These are phyloP conservation scores for Fraxinus angustifolia DNA, from an alignment of 305 asterid species.

Conservation along the genomic window DNA sequence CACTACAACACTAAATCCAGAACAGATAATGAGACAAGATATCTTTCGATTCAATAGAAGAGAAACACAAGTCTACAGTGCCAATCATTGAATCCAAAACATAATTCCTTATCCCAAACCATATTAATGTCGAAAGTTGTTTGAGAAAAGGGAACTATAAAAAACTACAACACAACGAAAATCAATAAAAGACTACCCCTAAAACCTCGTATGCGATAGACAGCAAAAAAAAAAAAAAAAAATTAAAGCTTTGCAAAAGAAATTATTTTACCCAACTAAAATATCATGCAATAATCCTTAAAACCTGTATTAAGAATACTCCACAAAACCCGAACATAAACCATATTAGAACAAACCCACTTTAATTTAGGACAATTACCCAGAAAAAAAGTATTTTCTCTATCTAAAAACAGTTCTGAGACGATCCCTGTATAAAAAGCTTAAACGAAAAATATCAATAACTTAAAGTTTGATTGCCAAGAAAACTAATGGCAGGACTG, in stretches of 20 bases:
- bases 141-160: neutral
- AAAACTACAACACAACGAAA: neutral
- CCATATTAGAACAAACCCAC: neutral
- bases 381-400: neutral
- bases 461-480: neutral
- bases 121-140: neutral
- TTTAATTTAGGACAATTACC: neutral
- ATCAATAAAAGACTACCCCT: neutral
- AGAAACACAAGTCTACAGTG: neutral
- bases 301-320: slow-evolving; percentile 13
- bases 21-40: neutral
- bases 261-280: slow-evolving; percentile 3
- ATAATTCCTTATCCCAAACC: neutral
- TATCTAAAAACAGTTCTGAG: neutral
- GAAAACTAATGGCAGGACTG: neutral
- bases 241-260: neutral
- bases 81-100: neutral
- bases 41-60: neutral
- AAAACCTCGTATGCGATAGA: neutral
- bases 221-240: neutral
- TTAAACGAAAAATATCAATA: neutral
- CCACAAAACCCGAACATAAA: neutral
- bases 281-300: slow-evolving; percentile 15
- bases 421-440: neutral
- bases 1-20: neutral